phyloP scores from a whole-genome alignment of 495 filamentous ascomycete species.

The Staphylotrichum longicolle region DNA sequence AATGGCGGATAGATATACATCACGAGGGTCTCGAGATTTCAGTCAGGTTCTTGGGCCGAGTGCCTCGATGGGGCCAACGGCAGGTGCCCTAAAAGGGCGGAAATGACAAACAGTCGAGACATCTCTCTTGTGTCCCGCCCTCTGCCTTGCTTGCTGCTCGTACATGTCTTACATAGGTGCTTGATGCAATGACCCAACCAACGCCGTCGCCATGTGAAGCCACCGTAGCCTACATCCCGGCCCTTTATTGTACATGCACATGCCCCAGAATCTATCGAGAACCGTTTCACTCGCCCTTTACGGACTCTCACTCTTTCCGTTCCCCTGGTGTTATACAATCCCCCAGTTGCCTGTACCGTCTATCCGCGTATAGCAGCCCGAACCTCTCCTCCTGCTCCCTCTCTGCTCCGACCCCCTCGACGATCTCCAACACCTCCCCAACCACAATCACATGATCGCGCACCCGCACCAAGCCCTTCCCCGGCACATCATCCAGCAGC shows the following conservation, averaged over 20 bases:
- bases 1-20: conserved; percentile 5
- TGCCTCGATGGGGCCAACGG: neutral
- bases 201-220: conserved; percentile 18
- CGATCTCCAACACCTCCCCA: conserved; percentile 49
- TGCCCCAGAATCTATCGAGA: too few relatives aligned
- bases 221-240: neutral
- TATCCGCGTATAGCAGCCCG: conserved; percentile 45
- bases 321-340: conserved; percentile 25
- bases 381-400: conserved; percentile 23
- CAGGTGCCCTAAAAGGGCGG: neutral
- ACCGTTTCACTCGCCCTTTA: conserved; percentile 4
- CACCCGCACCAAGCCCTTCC: conserved; percentile 42
- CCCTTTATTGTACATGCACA: neutral
- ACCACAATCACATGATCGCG: conserved; percentile 56
- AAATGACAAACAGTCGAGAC: neutral
- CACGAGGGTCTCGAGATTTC: neutral
- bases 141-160: neutral
- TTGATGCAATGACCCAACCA: conserved; percentile 4
- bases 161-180: neutral
- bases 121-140: neutral
- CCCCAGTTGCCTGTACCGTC: conserved; percentile 43
- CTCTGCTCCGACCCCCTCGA: conserved; percentile 29
- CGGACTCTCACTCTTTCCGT: neutral
- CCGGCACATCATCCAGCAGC: conserved; percentile 33
- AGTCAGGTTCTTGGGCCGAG: neutral